Evolutionary conservation across 176 grass and related monocot genomes (phyloP).

Genomic region (Cenchrus americanus): DNA sequence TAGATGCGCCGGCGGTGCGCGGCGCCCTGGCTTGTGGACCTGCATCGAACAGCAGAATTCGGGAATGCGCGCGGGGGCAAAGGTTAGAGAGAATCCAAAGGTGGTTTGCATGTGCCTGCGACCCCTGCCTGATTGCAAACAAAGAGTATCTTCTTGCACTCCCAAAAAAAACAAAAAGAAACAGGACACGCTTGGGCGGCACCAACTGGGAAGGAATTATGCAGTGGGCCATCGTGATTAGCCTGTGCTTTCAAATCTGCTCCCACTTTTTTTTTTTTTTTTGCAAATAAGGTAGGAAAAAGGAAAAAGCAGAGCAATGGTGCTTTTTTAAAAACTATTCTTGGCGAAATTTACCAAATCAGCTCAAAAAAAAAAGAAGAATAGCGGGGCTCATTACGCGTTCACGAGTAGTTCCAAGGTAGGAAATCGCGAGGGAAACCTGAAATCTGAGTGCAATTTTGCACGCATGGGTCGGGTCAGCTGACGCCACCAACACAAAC

Average conservation of each 20-base stretch:
- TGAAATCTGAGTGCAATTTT: background rate
- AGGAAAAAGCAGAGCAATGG: background rate
- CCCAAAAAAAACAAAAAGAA: background rate
- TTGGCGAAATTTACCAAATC: background rate
- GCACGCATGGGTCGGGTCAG: background rate
- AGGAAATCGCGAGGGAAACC: background rate
- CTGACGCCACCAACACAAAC: too few species aligned
- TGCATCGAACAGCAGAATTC: too few species aligned
- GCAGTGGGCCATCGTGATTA: conserved; percentile 22
- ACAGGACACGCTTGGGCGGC: conserved; percentile 42
- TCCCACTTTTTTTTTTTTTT: background rate
- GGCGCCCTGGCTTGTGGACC: too few species aligned
- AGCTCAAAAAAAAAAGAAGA: background rate
- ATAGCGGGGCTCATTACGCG: background rate
- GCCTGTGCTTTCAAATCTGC: background rate
- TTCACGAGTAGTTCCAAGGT: background rate
- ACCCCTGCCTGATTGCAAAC: conserved; percentile 47
- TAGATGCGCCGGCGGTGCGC: too few species aligned
- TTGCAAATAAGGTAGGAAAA: background rate
- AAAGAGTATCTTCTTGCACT: conserved; percentile 31
- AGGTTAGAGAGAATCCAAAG: conserved; percentile 50
- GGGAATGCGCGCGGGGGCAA: background rate
- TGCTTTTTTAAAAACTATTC: background rate
- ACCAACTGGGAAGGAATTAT: conserved; percentile 37
- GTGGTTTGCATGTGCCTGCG: conserved; percentile 50